Evolutionary conservation across 2,329 filamentous ascomycete genomes (phyloP), one percentile per base, ranked within the genome.

Genomic region (Tricladium varicosporioides): DNA sequence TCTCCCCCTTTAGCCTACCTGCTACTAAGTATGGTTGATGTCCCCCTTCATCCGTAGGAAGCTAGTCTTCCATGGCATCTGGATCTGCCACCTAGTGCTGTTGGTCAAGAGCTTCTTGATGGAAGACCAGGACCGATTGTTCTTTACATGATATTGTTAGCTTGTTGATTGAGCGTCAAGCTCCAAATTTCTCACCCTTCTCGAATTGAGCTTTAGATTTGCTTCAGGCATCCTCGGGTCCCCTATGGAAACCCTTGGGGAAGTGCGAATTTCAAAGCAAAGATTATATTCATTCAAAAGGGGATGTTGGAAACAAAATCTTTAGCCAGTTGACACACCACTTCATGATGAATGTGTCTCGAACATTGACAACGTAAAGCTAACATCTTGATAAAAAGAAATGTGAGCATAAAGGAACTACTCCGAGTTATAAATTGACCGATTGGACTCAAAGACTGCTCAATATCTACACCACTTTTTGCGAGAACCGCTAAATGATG

Each of bases 1-100:
- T 88, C 73, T 87, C 89, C 60, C 85, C 89, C 66, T 83, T 73
- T 5, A 94, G 82, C 74, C 94, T 95, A 49, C 84, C 85, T 1
- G 89, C 87, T 3, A 88, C 82, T 69, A 86, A 85, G 75, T 94
- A 93, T 48, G 80, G 80, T 66, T 88, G 82, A 64, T 83, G 85
- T 11, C 84, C 83, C 40, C 87, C 86, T 57, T 88, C 82, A 15
- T 82, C 79, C 5, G 83, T 86, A 0, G 89, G 89, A 1, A 92
- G 73, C 57, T 87, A 76, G 54, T 87, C 83, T 56, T 81, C 83
- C 46, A 81, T 75, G 1, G 88, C 86, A 54, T 81, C 76, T 1
- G 78, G 78, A 16, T 78, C 70, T 4, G 75, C 73, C 75, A 91
- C 76, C 15, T 83, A 72, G 32, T 64, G 58, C 27, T 75, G 71